A percentile compares a stretch with the other conserved stretches of the same genome.
Evolutionary conservation across 129 eudicot genomes (phyloP).

Genomic region (Deinandra increscens): DNA sequence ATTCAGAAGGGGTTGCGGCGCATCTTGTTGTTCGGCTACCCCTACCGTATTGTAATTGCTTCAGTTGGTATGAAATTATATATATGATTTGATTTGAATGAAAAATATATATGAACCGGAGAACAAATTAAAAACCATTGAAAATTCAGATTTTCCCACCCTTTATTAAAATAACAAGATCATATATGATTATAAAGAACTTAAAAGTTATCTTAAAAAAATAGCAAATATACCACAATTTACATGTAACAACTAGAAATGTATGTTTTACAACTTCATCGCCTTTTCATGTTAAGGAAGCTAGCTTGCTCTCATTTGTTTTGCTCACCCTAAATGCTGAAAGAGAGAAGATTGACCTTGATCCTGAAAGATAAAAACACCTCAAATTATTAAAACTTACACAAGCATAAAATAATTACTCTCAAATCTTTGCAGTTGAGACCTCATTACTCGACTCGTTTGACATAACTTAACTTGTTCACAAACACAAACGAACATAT

Average conservation of each 20-base stretch:
- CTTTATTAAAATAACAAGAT: background rate
- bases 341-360: constrained; percentile 94
- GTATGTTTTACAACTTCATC: constrained; percentile 24
- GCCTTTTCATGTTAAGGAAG: constrained; percentile 34
- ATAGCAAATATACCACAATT: constrained; percentile 20
- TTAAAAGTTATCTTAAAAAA: background rate
- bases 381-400: constrained; percentile 25
- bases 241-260: constrained; percentile 24
- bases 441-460: background rate
- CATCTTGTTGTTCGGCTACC: no score
- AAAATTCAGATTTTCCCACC: background rate
- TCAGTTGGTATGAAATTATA: no score
- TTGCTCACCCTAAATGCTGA: constrained; percentile 86
- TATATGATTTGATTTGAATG: no score
- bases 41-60: no score
- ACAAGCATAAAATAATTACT: background rate
- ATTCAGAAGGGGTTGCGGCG: no score
- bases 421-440: background rate
- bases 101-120: background rate
- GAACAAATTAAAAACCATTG: background rate
- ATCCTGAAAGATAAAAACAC: constrained; percentile 58
- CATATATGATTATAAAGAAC: background rate
- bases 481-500: no score
- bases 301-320: constrained; percentile 50
- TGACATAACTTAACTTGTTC: no score